Evolutionary conservation across 1,284 basidiomycete genomes (phyloP).

Genomic region (Cryptococcus wingfieldii): DNA sequence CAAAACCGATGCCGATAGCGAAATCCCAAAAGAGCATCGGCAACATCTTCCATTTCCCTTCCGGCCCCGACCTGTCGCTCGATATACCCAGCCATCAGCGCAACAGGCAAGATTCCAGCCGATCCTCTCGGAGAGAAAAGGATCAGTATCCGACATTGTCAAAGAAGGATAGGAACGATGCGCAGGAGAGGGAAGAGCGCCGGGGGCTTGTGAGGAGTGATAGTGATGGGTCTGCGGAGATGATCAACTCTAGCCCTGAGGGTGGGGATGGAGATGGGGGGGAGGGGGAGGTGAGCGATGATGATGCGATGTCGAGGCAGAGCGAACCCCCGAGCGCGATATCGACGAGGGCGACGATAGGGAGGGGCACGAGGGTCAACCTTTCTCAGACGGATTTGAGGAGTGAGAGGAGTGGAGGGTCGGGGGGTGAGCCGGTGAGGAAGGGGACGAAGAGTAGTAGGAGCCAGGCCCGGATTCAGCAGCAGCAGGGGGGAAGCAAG

Average conservation of each 20-base stretch:
- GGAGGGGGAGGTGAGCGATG: neutral
- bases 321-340: neutral
- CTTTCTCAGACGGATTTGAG: neutral
- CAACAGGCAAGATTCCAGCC: conserved; percentile 4
- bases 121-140: neutral
- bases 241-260: neutral
- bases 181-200: conserved; percentile 14
- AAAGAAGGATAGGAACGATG: conserved; percentile 10
- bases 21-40: conserved; percentile 1
- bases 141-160: conserved; percentile 8
- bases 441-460: too few species aligned
- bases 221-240: conserved; percentile 2
- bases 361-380: conserved; percentile 1
- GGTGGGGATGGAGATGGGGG: neutral
- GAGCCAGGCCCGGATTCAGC: neutral
- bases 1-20: neutral
- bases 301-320: neutral
- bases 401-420: neutral
- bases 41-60: conserved; percentile 17
- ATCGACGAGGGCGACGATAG: conserved; percentile 3
- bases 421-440: neutral
- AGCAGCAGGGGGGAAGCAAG: neutral
- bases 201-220: conserved; percentile 7
- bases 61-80: conserved; percentile 20
- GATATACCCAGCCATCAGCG: neutral